Base-by-base conservation (phyloP, 306 rosid genomes). In the Dalbergia cochinchinensis region DNA sequence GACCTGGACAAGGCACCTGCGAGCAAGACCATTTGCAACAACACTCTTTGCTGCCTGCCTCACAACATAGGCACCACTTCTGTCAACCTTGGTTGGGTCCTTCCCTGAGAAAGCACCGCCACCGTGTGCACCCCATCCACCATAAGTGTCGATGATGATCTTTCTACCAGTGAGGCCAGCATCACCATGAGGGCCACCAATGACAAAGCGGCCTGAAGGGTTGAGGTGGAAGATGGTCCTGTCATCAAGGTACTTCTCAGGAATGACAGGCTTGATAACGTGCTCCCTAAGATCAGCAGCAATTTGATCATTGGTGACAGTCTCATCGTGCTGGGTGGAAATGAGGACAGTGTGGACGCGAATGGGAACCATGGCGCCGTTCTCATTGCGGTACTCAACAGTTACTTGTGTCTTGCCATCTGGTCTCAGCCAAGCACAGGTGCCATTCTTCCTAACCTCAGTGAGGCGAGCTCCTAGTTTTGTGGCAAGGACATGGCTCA, bases 71-170 rank as follows among this genome's bases (percentile, higher is more conserved):
- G 99, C 99, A 61, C 99, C 99, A 68, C 99, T 96, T 73, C 99
- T 89, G 89, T 96, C 99, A 61, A 96, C 99, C 97, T 96, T 96
- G 18, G 99, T 96, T 19, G 99, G 99, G 86, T 96, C 99, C 92
- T 96, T 96, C 2, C 99, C 99, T 0, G 99, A 96, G 90, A 96
- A 96, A 51, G 99, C 99, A 84, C 99, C 99, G 48, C 99, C 99
- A 57, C 99, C 99, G 33, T 96, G 99, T 39, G 99, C 99, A 83
- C 99, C 99, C 99, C 99, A 96, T 5, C 99, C 99, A 0, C 99
- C 99, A 3, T 96, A 96, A 22, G 99, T 96, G 72, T 96, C 99
- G 15, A 96, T 96, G 83, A 96, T 96, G 65, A 93, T 96, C 91
- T 96, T 96, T 67, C 99, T 94, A 18, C 99, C 99, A 0, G 99